phyloP scores from a whole-genome alignment of 208 protist species.

The Leishmania aethiopica region DNA sequence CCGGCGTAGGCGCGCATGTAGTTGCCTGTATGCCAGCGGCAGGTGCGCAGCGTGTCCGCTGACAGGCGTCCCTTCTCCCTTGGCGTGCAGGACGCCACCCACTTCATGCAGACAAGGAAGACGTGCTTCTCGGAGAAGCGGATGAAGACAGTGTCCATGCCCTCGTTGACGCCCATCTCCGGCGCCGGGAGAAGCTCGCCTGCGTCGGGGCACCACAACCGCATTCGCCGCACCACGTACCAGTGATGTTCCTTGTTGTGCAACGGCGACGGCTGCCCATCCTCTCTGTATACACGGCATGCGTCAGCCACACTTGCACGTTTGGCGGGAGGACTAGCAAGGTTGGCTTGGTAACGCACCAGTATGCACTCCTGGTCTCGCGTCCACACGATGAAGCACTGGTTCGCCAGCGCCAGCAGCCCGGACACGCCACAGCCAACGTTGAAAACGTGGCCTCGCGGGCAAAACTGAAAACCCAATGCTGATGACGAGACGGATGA shows the following conservation, averaged over 20 bases:
- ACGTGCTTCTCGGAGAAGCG: constrained; percentile 29
- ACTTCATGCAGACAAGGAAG: constrained; percentile 28
- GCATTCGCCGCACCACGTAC: constrained; percentile 28
- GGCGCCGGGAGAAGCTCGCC: constrained; percentile 8
- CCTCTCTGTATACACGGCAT: constrained; percentile 10
- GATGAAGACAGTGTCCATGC: constrained; percentile 21
- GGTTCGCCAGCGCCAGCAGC: constrained; percentile 57
- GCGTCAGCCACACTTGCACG: not conserved
- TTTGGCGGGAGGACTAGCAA: constrained; percentile 12
- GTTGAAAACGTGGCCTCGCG: constrained; percentile 47
- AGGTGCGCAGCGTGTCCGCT: constrained; percentile 18
- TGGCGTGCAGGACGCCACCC: constrained; percentile 9
- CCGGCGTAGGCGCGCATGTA: constrained; percentile 31
- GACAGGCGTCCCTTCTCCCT: not conserved
- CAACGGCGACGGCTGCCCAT: constrained; percentile 17
- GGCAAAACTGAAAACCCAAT: not conserved
- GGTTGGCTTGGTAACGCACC: constrained; percentile 78
- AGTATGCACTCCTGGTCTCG: constrained; percentile 58
- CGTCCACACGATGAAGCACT: constrained; percentile 73
- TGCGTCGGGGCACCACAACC: constrained; percentile 30
- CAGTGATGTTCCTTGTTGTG: constrained; percentile 35
- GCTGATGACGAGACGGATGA: constrained; percentile 6
- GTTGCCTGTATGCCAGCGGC: constrained; percentile 28
- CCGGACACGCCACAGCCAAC: constrained; percentile 52
- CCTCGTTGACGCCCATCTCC: constrained; percentile 31